Evolutionary conservation across 495 filamentous ascomycete genomes (phyloP).

Genomic region (Annulohypoxylon nitens): DNA sequence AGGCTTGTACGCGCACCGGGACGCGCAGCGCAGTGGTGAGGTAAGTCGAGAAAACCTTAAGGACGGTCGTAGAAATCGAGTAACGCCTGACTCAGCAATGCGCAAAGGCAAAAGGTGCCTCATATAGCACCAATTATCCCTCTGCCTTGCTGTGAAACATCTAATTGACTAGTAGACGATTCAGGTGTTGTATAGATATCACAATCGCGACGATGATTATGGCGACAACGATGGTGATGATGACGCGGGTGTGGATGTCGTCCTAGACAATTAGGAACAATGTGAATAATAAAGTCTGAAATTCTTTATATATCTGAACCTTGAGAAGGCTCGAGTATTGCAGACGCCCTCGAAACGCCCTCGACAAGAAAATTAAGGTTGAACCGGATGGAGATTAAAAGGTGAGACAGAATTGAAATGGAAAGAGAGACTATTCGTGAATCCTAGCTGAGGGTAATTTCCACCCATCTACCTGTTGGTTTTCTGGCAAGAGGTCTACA

Average conservation of each 20-base stretch:
- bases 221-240: constrained; percentile 5
- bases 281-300: neutral
- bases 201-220: neutral
- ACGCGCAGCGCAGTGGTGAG: constrained; percentile 2
- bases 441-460: neutral
- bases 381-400: neutral
- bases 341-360: neutral
- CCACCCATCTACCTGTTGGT: constrained; percentile 1
- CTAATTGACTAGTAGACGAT: constrained; percentile 10
- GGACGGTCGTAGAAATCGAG: constrained; percentile 16
- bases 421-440: neutral
- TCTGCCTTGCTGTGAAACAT: constrained; percentile 17
- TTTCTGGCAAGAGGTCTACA: neutral
- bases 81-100: constrained; percentile 41
- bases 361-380: neutral
- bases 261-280: constrained; percentile 1
- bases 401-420: neutral
- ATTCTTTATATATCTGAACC: constrained; percentile 1
- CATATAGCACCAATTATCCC: constrained; percentile 36
- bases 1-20: constrained; percentile 5
- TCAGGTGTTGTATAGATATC: constrained; percentile 14
- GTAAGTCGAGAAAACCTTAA: constrained; percentile 7
- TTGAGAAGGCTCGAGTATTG: neutral
- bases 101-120: constrained; percentile 42
- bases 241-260: constrained; percentile 31